Evolutionary conservation across 192 early-diverging fungal genomes (phyloP).

Genomic region (Chytriomyces hyalinus): DNA sequence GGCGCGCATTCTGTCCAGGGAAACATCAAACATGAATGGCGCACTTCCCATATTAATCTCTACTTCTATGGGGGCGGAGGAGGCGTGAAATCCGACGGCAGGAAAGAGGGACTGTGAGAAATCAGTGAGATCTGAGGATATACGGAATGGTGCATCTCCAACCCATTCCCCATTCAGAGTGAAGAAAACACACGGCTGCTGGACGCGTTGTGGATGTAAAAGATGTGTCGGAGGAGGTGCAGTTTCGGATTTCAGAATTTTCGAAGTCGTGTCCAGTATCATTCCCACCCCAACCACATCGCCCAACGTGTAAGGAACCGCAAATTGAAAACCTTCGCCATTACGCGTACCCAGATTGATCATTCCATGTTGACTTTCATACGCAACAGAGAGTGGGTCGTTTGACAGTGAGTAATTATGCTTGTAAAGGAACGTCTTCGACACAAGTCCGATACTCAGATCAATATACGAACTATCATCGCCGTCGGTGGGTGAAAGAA

Average conservation of each 20-base stretch:
- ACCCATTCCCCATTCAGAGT: constrained; percentile 53
- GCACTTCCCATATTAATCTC: constrained; percentile 39
- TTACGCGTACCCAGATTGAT: constrained; percentile 35
- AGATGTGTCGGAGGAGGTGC: neutral
- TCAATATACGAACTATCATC: neutral
- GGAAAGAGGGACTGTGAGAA: constrained; percentile 37
- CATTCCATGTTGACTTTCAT: constrained; percentile 23
- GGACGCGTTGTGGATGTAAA: neutral
- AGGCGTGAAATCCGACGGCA: constrained; percentile 8
- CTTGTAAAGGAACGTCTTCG: neutral
- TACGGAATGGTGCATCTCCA: constrained; percentile 44
- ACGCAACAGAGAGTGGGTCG: neutral
- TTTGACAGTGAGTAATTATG: neutral
- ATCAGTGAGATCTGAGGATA: constrained; percentile 23
- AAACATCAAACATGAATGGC: constrained; percentile 33
- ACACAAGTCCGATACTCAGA: constrained; percentile 17
- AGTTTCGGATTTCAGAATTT: neutral
- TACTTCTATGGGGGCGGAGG: constrained; percentile 26
- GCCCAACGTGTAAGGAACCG: constrained; percentile 30
- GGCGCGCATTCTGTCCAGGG: constrained; percentile 1
- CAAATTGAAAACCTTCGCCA: constrained; percentile 43
- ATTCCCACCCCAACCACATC: constrained; percentile 43
- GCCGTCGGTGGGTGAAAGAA: neutral
- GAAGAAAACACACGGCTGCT: constrained; percentile 39
- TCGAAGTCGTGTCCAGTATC: neutral